Base-by-base conservation (phyloP, 352 stramenopile genomes). In the Pythium coloratum region DNA sequence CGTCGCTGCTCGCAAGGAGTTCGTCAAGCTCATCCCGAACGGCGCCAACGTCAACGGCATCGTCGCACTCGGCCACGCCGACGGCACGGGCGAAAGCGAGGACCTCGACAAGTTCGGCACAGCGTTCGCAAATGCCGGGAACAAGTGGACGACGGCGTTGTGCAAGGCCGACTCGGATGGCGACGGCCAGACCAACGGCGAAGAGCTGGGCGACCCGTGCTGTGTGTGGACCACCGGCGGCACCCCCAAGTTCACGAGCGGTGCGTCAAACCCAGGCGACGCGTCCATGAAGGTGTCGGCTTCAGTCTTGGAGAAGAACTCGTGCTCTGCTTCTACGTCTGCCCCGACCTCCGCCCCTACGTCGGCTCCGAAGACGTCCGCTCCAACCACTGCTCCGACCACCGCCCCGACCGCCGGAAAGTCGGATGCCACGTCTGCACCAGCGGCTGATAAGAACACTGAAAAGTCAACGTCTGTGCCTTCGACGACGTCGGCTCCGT, bases 101-200 rank as follows among this genome's bases (percentile, higher is more conserved):
- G 28, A 47, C 2, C 61, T 38, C 14, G 78, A 80, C 47, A 38
- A 36, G 0, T 88, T 88, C 66, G 80, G 80, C 33, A 2, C 68
- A 20, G 77, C 66, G 20, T 86, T 81, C 38, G 30, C 49, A 13
- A 32, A 33, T 0, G 59, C 56, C 2, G 71, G 62, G 1, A 55
- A 56, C 2, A 51, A 64, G 33, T 81, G 70, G 76, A 78, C 70
- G 2, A 56, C 28, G 0, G 76, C 72, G 60, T 55, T 90, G 8
- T 89, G 81, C 67, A 10, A 81, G 55, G 62, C 60, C 18, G 80
- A 90, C 20, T 24, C 20, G 20, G 20, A 24, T 24, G 20, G 20
- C 20, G 20, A 24, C 20, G 20, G 20, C 20, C 20, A 24, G 20
- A 24, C 20, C 20, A 24, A 24, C 20, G 20, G 20, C 20, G 20